Conservation (phyloP, 169 alveolate genomes). For the Eimeria praecox region DNA sequence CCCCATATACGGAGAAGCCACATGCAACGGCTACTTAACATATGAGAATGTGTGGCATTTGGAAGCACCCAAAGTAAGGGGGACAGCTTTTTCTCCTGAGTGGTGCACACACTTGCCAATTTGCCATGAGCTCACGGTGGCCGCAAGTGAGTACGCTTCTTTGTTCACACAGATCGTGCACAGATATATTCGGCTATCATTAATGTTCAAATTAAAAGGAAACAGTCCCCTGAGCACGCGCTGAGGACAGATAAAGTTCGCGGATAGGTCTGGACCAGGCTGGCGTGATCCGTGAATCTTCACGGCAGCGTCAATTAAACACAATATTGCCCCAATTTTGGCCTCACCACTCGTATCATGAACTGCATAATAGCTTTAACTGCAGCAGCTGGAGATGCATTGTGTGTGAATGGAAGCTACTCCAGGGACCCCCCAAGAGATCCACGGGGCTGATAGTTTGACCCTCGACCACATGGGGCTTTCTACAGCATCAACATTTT, state of each 20-base stretch:
- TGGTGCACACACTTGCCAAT: not conserved
- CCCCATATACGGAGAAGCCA: not conserved
- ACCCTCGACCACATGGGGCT: not conserved
- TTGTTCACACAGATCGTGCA: not conserved
- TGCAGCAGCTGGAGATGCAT: not conserved
- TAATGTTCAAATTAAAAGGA: not conserved
- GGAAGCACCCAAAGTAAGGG: not conserved
- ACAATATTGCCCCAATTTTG: not conserved
- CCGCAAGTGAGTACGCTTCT: not conserved
- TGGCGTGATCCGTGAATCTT: not conserved
- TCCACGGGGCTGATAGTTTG: conserved; percentile 30
- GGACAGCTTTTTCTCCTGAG: not conserved
- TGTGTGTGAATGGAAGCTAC: not conserved
- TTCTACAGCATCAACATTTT: not conserved
- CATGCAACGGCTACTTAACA: not conserved
- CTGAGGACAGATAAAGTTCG: not conserved
- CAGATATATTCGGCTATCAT: not conserved
- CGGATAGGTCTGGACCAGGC: not conserved
- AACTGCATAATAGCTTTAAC: not conserved
- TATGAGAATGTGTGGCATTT: not conserved
- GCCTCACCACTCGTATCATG: not conserved
- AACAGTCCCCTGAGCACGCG: not conserved
- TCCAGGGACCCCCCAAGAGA: not conserved
- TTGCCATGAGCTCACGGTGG: not conserved
- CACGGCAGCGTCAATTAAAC: not conserved